Percentiles rank a stretch among this genome's conserved stretches.
Evolutionary conservation across 2,329 filamentous ascomycete species (phyloP).

Genomic region (Monilinia aucupariae): DNA sequence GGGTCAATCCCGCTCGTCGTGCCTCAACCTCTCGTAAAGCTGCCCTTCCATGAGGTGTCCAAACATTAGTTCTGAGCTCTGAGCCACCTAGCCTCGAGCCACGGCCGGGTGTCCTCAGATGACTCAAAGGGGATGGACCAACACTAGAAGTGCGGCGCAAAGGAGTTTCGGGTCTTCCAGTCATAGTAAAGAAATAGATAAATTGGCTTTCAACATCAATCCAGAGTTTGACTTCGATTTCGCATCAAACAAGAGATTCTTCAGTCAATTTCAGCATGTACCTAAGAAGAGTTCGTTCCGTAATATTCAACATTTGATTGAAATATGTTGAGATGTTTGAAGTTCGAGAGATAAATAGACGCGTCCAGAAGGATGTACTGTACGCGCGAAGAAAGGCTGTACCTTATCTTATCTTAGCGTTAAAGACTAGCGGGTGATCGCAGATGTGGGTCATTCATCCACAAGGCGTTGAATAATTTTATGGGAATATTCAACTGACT

Average conservation of each 20-base stretch:
- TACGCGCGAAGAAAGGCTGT: neutral
- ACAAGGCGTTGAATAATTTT: constrained; percentile 12
- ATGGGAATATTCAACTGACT: too few species aligned
- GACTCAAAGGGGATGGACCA: constrained; percentile 28
- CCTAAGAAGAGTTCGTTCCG: too few species aligned
- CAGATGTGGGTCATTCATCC: neutral
- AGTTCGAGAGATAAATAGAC: too few species aligned
- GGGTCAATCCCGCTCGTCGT: constrained; percentile 56
- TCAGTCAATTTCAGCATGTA: too few species aligned
- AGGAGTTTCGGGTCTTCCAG: constrained; percentile 32
- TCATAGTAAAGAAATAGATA: constrained; percentile 21
- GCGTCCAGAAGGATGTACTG: constrained; percentile 4
- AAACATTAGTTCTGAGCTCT: constrained; percentile 24
- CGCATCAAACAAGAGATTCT: neutral
- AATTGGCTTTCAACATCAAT: neutral
- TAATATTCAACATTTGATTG: neutral
- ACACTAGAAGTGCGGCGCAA: constrained; percentile 31
- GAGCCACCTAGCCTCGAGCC: constrained; percentile 25
- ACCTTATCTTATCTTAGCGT: constrained; percentile 17
- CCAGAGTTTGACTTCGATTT: neutral
- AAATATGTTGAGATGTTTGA: neutral
- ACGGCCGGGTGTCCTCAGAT: constrained; percentile 29
- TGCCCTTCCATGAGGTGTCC: constrained; percentile 56
- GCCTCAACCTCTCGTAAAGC: constrained; percentile 54
- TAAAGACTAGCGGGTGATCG: neutral